Base-by-base conservation (phyloP, 371 early-diverging fungal genomes). In the Mortierella sp. region DNA sequence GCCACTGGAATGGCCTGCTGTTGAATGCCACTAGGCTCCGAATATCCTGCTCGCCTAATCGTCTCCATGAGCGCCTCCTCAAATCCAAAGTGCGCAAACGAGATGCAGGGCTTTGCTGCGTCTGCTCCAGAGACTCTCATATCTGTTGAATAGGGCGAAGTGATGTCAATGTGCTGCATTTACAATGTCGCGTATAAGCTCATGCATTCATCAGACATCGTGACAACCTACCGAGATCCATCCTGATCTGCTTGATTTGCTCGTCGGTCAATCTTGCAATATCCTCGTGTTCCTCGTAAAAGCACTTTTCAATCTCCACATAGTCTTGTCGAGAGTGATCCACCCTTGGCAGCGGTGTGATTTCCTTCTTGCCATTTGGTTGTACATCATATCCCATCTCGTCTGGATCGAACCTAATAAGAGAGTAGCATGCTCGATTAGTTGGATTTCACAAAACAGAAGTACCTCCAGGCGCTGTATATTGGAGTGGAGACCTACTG, bases 11-110 rank as follows among this genome's bases (percentile, higher is more conserved):
- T 90, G 0, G 93, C 90, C 74, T 97, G 96, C 77, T 90, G 90
- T 77, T 98, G 98, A 73, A 98, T 96, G 14, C 92, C 91, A 48
- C 97, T 96, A 5, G 96, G 96, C 54, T 93, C 91, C 0, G 92
- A 90, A 77, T 93, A 96, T 8, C 92, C 94, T 48, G 91, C 91
- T 58, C 91, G 90, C 31, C 91, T 83, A 65, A 96, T 94, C 7
- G 91, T 88, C 45, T 89, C 89, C 84, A 96, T 82, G 55, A 97
- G 92, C 65, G 90, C 90, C 14, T 93, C 94, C 79, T 94, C 97
- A 84, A 96, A 98, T 31, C 94, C 95, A 88, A 95, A 95, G 82
- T 96, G 97, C 10, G 93, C 96, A 92, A 99, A 99, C 16, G 95
- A 94, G 38, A 94, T 91, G 85, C 97, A 95, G 0, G 97, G 98